A percentile compares a stretch with the other conserved stretches of the same genome.
These are phyloP conservation scores for Musa troglodytarum DNA, from an alignment of 176 grass and related monocot genomes.

Conservation along the genomic window DNA sequence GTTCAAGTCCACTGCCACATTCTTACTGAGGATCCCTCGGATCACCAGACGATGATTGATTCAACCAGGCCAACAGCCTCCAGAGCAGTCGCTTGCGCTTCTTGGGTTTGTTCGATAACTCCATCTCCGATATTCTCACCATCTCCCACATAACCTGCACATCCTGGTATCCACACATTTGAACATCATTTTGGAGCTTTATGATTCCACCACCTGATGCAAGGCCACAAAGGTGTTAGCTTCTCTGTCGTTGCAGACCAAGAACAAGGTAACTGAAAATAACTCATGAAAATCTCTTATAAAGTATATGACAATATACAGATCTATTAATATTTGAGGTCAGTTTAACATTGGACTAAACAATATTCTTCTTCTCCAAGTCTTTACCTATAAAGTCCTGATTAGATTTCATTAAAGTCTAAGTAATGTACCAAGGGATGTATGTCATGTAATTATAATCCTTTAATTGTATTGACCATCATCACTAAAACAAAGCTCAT, in stretches of 20 bases:
- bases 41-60: neutral
- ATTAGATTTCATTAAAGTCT: too few relatives aligned
- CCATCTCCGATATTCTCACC: neutral
- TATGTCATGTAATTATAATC: too few relatives aligned
- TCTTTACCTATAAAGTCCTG: too few relatives aligned
- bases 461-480: too few relatives aligned
- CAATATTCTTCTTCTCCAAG: too few relatives aligned
- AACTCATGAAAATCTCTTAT: neutral
- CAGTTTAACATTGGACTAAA: too few relatives aligned
- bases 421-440: too few relatives aligned
- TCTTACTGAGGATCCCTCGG: neutral
- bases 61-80: neutral
- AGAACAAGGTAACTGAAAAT: neutral
- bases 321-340: too few relatives aligned
- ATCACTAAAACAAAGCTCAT: too few relatives aligned
- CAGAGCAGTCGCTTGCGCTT: neutral
- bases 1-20: neutral
- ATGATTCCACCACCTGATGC: neutral
- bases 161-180: constrained; percentile 15
- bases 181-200: constrained; percentile 7
- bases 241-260: too few relatives aligned
- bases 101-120: neutral
- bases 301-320: too few relatives aligned
- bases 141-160: constrained; percentile 16
- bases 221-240: neutral